A percentile compares a stretch with the other conserved stretches of the same genome.
These are phyloP conservation scores for Ilyonectria destructans DNA, from an alignment of 2,329 filamentous ascomycete genomes.

Conservation along the genomic window DNA sequence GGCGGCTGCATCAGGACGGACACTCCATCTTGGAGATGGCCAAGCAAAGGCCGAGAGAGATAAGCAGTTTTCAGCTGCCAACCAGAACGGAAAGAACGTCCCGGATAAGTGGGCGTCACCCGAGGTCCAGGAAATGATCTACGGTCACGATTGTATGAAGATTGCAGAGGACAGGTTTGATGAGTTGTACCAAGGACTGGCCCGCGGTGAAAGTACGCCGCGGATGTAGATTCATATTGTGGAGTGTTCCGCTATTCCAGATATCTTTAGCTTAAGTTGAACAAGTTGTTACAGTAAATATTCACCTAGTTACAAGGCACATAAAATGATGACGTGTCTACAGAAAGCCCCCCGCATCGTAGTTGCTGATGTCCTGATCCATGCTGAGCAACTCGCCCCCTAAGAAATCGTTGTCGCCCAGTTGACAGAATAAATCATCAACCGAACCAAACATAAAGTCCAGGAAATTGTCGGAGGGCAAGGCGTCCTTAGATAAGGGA, in stretches of 20 bases:
- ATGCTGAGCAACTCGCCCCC: slow-evolving; percentile 22
- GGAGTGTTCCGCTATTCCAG: background rate
- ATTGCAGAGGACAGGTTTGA: slow-evolving; percentile 69
- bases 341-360: slow-evolving; percentile 10
- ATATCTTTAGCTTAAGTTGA: background rate
- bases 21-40: slow-evolving; percentile 71
- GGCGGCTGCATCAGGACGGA: slow-evolving; percentile 66
- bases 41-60: slow-evolving; percentile 72
- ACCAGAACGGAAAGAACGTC: slow-evolving; percentile 64
- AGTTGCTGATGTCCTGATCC: slow-evolving; percentile 28
- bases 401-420: slow-evolving; percentile 27
- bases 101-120: slow-evolving; percentile 81
- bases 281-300: background rate
- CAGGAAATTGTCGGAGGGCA: slow-evolving; percentile 12
- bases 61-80: slow-evolving; percentile 67
- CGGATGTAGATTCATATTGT: background rate
- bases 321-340: slow-evolving; percentile 11
- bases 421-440: slow-evolving; percentile 27
- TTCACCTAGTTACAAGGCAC: background rate
- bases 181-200: slow-evolving; percentile 55
- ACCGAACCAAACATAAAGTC: slow-evolving; percentile 33
- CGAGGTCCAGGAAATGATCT: slow-evolving; percentile 77
- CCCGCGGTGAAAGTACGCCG: background rate
- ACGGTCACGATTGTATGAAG: slow-evolving; percentile 73
- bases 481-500: slow-evolving; percentile 7